Evolutionary conservation across 2,329 filamentous ascomycete species (phyloP).

Genomic region (Fusarium nurragi): DNA sequence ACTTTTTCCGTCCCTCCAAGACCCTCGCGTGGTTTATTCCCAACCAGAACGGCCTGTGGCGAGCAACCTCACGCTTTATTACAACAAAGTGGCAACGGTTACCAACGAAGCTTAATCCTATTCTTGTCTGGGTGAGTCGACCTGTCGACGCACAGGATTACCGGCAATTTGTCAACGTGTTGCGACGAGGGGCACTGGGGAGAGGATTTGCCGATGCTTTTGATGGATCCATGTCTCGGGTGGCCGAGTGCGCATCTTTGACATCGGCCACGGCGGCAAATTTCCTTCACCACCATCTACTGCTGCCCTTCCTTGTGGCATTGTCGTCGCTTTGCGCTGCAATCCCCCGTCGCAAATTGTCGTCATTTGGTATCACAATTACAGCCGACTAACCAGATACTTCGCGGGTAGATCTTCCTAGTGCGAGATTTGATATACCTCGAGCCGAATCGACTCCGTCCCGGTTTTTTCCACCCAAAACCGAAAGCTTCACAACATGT

Average conservation of each 20-base stretch:
- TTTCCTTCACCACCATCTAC: conserved; percentile 32
- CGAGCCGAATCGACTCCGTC: conserved; percentile 17
- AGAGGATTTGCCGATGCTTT: conserved; percentile 35
- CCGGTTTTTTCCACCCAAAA: conserved; percentile 31
- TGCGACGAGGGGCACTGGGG: conserved; percentile 36
- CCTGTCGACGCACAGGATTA: conserved; percentile 18
- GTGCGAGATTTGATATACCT: conserved; percentile 26
- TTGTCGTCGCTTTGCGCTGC: conserved; percentile 28
- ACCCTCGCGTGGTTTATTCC: conserved; percentile 43
- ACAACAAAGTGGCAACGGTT: conserved; percentile 33
- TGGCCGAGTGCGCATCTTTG: conserved; percentile 42
- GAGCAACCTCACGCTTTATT: conserved; percentile 36
- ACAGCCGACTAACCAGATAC: conserved; percentile 27
- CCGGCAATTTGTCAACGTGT: conserved; percentile 35
- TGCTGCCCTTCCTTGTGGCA: conserved; percentile 19
- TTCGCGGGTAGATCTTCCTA: conserved; percentile 23
- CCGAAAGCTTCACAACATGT: conserved; percentile 48
- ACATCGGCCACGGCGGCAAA: conserved; percentile 36
- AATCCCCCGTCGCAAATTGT: conserved; percentile 21
- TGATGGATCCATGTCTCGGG: conserved; percentile 38
- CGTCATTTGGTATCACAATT: conserved; percentile 12
- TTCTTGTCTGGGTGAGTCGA: conserved; percentile 39
- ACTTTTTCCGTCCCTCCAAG: conserved; percentile 42
- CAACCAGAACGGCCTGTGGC: conserved; percentile 39
- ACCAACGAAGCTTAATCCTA: conserved; percentile 25